Conservation (phyloP, 75 land plant species). For the Pinus albicaulis region DNA sequence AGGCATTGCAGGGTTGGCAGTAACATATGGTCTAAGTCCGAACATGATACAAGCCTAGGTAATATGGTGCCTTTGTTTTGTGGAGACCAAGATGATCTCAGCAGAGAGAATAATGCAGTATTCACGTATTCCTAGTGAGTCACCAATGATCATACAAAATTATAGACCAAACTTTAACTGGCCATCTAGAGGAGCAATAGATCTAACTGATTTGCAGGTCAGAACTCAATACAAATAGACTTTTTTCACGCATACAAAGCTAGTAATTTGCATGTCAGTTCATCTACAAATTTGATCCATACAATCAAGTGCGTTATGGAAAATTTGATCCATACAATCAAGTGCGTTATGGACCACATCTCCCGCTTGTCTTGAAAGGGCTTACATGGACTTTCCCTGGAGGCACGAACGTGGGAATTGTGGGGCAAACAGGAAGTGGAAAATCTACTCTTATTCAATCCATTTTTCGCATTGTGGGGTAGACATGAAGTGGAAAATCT, state of each 20-base stretch:
- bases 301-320: too few species aligned
- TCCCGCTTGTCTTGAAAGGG: constrained; percentile 83
- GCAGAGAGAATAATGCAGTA: constrained; percentile 87
- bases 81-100: constrained; percentile 88
- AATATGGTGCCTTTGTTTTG: constrained; percentile 68
- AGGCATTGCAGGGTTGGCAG: constrained; percentile 80
- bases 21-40: constrained; percentile 62
- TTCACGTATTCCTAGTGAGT: constrained; percentile 64
- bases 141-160: constrained; percentile 56
- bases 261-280: neutral
- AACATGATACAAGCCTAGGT: constrained; percentile 50
- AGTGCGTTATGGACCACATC: constrained; percentile 65
- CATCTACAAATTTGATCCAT: neutral
- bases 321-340: too few species aligned
- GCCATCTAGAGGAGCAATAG: constrained; percentile 70
- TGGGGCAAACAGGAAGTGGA: constrained; percentile 94
- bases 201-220: constrained; percentile 55
- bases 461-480: too few species aligned
- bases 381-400: constrained; percentile 73
- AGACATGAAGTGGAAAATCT: constrained; percentile 88
- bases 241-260: neutral
- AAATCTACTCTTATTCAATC: too few species aligned
- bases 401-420: constrained; percentile 78
- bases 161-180: constrained; percentile 47
- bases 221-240: neutral